Evolutionary conservation across 306 rosid genomes (phyloP).

Genomic region (Castanea crenata): DNA sequence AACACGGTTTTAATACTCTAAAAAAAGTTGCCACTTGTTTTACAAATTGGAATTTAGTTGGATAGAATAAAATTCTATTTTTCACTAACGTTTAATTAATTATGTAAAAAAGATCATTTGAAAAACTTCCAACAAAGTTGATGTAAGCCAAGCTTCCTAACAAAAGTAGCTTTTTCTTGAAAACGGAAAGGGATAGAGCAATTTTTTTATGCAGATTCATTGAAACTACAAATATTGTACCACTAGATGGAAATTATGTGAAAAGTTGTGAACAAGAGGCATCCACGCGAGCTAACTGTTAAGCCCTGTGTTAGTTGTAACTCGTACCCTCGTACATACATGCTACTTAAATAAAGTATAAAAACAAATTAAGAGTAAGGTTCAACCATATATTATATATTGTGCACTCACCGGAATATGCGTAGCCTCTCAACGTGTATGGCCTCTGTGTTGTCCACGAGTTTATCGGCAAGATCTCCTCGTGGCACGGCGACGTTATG

Average conservation of each 20-base stretch:
- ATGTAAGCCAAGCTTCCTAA: background rate
- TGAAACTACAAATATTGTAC: background rate
- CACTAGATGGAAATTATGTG: background rate
- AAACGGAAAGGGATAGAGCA: background rate
- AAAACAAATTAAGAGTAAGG: too few species aligned
- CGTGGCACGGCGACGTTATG: slow-evolving; percentile 81
- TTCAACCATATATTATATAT: too few species aligned
- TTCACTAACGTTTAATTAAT: background rate
- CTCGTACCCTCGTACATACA: background rate
- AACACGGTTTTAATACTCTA: too few species aligned
- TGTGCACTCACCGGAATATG: slow-evolving; percentile 70
- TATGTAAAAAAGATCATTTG: background rate
- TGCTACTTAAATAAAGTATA: background rate
- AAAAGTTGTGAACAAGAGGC: background rate
- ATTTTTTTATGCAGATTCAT: background rate
- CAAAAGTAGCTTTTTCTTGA: background rate
- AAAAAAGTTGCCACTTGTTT: too few species aligned
- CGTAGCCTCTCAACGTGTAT: slow-evolving; percentile 63
- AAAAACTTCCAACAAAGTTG: background rate
- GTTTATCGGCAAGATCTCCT: slow-evolving; percentile 75
- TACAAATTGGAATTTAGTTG: too few species aligned
- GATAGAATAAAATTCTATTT: background rate
- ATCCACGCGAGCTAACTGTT: background rate
- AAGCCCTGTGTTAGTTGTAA: background rate
- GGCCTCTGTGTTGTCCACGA: slow-evolving; percentile 73